A percentile compares a stretch with the other conserved stretches of the same genome.
Evolutionary conservation across 805 yeast genomes (phyloP).

Genomic region (Candida qinlingensis): DNA sequence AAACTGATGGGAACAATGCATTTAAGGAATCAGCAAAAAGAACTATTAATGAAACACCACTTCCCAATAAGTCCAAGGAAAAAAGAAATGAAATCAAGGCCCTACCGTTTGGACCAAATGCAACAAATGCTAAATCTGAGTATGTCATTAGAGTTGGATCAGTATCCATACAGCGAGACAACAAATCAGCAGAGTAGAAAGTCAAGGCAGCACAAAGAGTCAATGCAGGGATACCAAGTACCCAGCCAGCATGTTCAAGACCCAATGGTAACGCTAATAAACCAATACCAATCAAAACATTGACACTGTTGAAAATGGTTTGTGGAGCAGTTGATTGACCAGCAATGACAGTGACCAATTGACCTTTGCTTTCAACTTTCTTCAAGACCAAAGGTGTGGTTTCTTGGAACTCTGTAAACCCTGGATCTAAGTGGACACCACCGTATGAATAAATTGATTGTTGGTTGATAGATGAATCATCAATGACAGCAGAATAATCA

Average conservation of each 20-base stretch:
- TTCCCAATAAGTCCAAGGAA: slow-evolving; percentile 72
- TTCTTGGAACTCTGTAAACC: slow-evolving; percentile 42
- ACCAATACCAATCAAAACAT: slow-evolving; percentile 73
- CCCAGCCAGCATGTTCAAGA: slow-evolving; percentile 66
- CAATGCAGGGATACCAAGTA: slow-evolving; percentile 57
- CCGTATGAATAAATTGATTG: slow-evolving; percentile 27
- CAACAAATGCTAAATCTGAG: slow-evolving; percentile 85
- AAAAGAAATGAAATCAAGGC: slow-evolving; percentile 67
- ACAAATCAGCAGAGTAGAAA: slow-evolving; percentile 67
- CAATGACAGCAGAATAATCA: slow-evolving; percentile 35
- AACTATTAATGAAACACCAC: slow-evolving; percentile 76
- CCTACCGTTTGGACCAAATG: slow-evolving; percentile 74
- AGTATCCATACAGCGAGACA: slow-evolving; percentile 72
- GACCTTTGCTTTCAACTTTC: slow-evolving; percentile 71
- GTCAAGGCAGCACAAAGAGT: slow-evolving; percentile 60
- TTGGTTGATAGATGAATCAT: slow-evolving; percentile 33
- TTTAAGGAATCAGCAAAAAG: slow-evolving; percentile 81
- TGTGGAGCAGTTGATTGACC: slow-evolving; percentile 83
- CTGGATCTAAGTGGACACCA: slow-evolving; percentile 27
- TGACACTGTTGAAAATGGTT: slow-evolving; percentile 71
- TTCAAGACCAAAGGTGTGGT: slow-evolving; percentile 50
- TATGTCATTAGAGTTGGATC: slow-evolving; percentile 79
- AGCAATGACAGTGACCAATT: slow-evolving; percentile 61
- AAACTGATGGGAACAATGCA: slow-evolving; percentile 54
- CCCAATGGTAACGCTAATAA: slow-evolving; percentile 71